phyloP scores from a whole-genome alignment of 2,329 filamentous ascomycete genomes.

The Ceratocystis papillata region DNA sequence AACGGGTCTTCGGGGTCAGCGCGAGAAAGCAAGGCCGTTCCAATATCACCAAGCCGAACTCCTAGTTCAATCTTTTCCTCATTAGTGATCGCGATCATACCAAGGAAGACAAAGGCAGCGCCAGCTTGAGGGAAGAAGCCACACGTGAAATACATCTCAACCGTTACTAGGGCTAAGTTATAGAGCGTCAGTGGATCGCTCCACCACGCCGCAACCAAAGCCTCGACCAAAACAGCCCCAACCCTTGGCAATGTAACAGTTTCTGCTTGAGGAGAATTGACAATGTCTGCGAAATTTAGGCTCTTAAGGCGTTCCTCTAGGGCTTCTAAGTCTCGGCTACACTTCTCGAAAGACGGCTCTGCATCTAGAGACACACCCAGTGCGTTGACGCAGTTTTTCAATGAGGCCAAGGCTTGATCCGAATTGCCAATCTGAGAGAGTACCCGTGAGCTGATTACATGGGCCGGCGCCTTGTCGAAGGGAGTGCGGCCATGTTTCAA shows the following conservation, averaged over 20 bases:
- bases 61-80: constrained; percentile 62
- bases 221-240: constrained; percentile 60
- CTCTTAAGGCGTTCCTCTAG: constrained; percentile 49
- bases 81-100: constrained; percentile 54
- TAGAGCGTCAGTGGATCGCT: constrained; percentile 62
- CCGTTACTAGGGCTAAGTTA: constrained; percentile 54
- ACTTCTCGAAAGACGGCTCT: constrained; percentile 60
- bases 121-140: constrained; percentile 61
- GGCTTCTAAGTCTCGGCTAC: constrained; percentile 61
- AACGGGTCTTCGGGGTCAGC: constrained; percentile 49
- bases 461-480: constrained; percentile 73
- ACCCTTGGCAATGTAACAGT: constrained; percentile 50
- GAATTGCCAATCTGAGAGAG: constrained; percentile 64
- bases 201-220: constrained; percentile 63
- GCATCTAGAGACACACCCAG: constrained; percentile 57
- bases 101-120: constrained; percentile 56
- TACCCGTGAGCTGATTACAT: constrained; percentile 71
- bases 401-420: constrained; percentile 52
- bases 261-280: constrained; percentile 29
- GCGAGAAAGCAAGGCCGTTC: constrained; percentile 53
- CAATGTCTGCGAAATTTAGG: constrained; percentile 41
- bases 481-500: constrained; percentile 59
- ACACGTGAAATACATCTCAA: constrained; percentile 52
- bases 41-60: constrained; percentile 51
- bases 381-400: constrained; percentile 60